Conservation (phyloP, 23 red algal genomes). For the Gracilaria gracilis region DNA sequence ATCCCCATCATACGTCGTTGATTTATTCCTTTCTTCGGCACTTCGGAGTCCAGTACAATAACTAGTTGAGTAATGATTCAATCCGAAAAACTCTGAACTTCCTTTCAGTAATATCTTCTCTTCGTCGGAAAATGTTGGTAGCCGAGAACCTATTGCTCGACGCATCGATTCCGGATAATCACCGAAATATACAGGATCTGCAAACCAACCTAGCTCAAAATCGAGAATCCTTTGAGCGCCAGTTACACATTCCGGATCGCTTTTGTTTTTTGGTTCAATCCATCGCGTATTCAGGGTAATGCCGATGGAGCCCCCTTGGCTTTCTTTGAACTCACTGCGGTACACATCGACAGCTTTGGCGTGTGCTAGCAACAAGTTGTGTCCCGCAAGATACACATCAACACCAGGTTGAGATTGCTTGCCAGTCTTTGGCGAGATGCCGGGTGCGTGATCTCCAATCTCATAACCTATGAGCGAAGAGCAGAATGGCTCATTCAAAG, state of each 20-base stretch:
- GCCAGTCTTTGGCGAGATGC: conserved; percentile 7
- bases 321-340: conserved; percentile 49
- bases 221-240: conserved; percentile 43
- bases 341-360: conserved; percentile 65
- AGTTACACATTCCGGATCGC: conserved; percentile 11
- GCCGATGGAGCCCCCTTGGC: conserved; percentile 61
- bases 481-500: conserved; percentile 80
- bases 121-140: conserved; percentile 55
- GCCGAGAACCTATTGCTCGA: conserved; percentile 14
- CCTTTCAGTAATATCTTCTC: conserved; percentile 60
- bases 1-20: not conserved
- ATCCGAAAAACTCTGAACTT: conserved; percentile 75
- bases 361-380: conserved; percentile 69
- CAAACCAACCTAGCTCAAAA: conserved; percentile 83
- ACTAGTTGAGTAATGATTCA: conserved; percentile 74
- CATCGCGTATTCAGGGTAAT: conserved; percentile 68
- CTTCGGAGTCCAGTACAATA: not conserved
- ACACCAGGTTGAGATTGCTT: conserved; percentile 47
- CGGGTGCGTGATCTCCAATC: conserved; percentile 69
- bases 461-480: conserved; percentile 63
- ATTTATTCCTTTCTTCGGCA: conserved; percentile 3
- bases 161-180: conserved; percentile 74
- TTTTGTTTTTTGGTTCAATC: conserved; percentile 33
- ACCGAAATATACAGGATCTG: conserved; percentile 63
- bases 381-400: conserved; percentile 60